Conservation (phyloP, 73 alveolate species). For the Blepharisma japonicum region DNA sequence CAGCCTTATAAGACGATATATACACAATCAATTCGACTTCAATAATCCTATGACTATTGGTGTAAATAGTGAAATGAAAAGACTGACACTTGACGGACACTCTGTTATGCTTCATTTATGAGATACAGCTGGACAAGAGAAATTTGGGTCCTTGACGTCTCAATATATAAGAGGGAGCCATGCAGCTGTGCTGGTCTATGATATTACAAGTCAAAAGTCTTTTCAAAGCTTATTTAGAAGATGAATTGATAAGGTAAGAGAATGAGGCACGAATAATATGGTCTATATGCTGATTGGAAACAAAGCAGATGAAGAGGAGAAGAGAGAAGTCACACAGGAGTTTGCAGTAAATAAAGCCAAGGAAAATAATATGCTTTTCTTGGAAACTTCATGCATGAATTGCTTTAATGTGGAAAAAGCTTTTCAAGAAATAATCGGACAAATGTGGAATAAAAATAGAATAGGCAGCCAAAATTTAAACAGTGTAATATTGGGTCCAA, state of each 20-base stretch:
- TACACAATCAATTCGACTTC: slow-evolving; percentile 51
- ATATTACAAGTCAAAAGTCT: slow-evolving; percentile 59
- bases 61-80: slow-evolving; percentile 58
- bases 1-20: not conserved
- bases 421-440: slow-evolving; percentile 9
- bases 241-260: slow-evolving; percentile 67
- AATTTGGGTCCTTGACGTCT: slow-evolving; percentile 60
- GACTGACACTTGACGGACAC: slow-evolving; percentile 39
- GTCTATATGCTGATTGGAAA: slow-evolving; percentile 36
- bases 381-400: slow-evolving; percentile 29
- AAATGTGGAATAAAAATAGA: too few relatives aligned
- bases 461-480: too few relatives aligned
- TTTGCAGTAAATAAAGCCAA: slow-evolving; percentile 6
- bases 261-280: slow-evolving; percentile 37
- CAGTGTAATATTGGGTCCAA: too few relatives aligned
- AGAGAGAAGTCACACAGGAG: slow-evolving; percentile 14
- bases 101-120: slow-evolving; percentile 54
- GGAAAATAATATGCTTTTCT: slow-evolving; percentile 8
- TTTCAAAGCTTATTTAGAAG: slow-evolving; percentile 45
- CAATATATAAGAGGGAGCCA: slow-evolving; percentile 57
- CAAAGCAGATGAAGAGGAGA: slow-evolving; percentile 27
- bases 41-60: slow-evolving; percentile 66
- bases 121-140: slow-evolving; percentile 80
- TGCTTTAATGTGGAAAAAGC: slow-evolving; percentile 25
- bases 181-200: slow-evolving; percentile 63